Evolutionary conservation across 768 basidiomycete genomes (phyloP).

Genomic region (Calocera cornea): DNA sequence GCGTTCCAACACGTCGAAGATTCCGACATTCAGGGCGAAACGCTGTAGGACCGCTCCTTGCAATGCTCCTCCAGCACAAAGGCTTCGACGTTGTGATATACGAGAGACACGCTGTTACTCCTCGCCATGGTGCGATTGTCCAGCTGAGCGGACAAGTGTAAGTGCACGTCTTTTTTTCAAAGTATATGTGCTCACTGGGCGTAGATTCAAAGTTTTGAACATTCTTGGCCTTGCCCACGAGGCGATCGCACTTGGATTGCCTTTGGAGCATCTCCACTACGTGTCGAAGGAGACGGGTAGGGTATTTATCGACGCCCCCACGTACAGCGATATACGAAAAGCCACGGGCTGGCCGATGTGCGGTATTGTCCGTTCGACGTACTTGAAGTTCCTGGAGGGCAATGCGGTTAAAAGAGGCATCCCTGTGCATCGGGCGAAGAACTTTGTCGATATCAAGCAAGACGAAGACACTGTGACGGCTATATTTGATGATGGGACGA

Average conservation of each 20-base stretch:
- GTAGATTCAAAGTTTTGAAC: background rate
- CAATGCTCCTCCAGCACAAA: background rate
- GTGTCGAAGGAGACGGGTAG: background rate
- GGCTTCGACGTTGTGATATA: conserved; percentile 6
- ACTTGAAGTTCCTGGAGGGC: conserved; percentile 1
- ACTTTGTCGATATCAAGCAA: conserved; percentile 25
- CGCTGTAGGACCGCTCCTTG: background rate
- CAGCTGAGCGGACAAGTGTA: background rate
- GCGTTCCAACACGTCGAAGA: background rate
- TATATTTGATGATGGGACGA: conserved; percentile 26
- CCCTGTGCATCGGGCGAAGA: conserved; percentile 25
- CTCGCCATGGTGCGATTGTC: background rate
- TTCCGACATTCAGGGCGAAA: too few relatives aligned
- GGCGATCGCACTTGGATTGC: background rate
- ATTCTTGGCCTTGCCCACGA: background rate
- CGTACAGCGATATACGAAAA: background rate
- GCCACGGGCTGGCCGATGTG: background rate
- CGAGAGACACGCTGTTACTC: background rate
- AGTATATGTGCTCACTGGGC: background rate
- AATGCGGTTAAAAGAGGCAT: conserved; percentile 25
- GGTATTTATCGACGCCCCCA: background rate
- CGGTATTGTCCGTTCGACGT: background rate
- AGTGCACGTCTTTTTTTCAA: background rate
- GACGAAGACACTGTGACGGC: conserved; percentile 23
- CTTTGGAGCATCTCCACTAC: background rate